phyloP scores from a whole-genome alignment of 1,139 yeast genomes.

The Hyphopichia wangnamkhiaoensis region DNA sequence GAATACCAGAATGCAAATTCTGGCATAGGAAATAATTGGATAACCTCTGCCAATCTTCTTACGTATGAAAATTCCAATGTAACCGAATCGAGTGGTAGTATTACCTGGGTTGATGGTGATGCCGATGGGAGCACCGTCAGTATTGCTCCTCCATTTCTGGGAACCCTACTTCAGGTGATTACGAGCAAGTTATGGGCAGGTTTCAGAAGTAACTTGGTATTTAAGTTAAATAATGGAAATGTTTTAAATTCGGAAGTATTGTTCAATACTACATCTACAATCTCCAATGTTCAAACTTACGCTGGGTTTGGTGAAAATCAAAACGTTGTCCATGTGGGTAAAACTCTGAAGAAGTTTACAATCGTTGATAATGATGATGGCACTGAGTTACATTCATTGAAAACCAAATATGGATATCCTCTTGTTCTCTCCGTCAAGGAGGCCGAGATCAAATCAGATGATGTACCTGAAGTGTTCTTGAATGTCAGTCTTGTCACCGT shows the following conservation, averaged over 20 bases:
- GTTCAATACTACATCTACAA: constrained; percentile 26
- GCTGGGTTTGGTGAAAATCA: constrained; percentile 32
- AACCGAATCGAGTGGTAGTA: constrained; percentile 38
- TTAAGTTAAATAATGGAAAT: constrained; percentile 36
- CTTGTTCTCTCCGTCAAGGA: neutral
- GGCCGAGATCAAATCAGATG: neutral
- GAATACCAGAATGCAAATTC: constrained; percentile 26
- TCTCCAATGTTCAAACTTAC: constrained; percentile 34
- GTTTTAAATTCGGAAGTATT: constrained; percentile 26
- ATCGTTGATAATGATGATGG: neutral
- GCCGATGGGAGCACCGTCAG: constrained; percentile 18
- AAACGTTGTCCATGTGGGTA: constrained; percentile 27
- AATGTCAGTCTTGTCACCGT: constrained; percentile 11
- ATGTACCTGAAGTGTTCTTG: neutral
- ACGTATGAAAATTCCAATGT: constrained; percentile 57
- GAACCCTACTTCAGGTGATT: constrained; percentile 38
- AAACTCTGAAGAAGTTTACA: neutral
- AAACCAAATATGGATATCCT: neutral
- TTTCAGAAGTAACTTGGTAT: constrained; percentile 31
- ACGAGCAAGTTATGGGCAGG: constrained; percentile 29
- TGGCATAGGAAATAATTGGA: constrained; percentile 64
- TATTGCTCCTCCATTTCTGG: constrained; percentile 31
- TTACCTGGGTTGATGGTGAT: constrained; percentile 23
- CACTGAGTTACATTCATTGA: neutral
- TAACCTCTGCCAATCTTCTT: constrained; percentile 63